Base-by-base conservation (phyloP, 2,329 filamentous ascomycete species). In the Xylaria sp. region DNA sequence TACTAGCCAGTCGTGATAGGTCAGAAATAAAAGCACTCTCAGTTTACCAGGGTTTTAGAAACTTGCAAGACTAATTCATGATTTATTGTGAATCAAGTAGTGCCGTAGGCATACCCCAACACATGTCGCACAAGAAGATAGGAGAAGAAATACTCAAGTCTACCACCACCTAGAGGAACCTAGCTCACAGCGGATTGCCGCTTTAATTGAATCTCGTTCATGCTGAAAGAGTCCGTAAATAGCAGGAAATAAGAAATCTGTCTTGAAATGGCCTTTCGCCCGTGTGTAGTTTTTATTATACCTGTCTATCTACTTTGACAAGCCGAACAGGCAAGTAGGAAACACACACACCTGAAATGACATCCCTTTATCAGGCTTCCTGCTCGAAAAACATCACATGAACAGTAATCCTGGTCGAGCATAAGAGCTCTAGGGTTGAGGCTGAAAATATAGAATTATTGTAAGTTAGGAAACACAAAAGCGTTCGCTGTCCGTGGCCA, bases 401-500 rank as follows among this genome's bases (percentile, higher is more conserved):
- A 53, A 57, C 12, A 21, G 12, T 14, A 19, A 24, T 27, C n/a
- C 19, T 21, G 24, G 24, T 42, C 14, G 45, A 60, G 42, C 17
- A 51, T 21, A 30, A 11, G 24, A 21, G 9, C 56, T 39, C 27
- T 47, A 51, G 12, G 19, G 12, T 39, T 45, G n/a, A 9, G 24
- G 4, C 39, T 47, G 6, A 14, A 34, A 56, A 61, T 24, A 8
- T 30, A 58, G 14, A 56, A 64, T 8, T 12, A 32, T 58, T 24
- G 19, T 42, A 39, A 36, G 32, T 39, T 3, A 59, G 32, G 24
- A 64, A 61, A 67, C 48, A 64, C 32, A 55, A 42, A 59, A 7
- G 59, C 24, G 63, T 65, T 60, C 47, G 59, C 62, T 67, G 61
- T 69, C 50, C 64, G 69, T 71, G 69, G 69, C 64, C 69, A 71